phyloP scores from a whole-genome alignment of 257 asterid genomes.

The Phtheirospermum japonicum region DNA sequence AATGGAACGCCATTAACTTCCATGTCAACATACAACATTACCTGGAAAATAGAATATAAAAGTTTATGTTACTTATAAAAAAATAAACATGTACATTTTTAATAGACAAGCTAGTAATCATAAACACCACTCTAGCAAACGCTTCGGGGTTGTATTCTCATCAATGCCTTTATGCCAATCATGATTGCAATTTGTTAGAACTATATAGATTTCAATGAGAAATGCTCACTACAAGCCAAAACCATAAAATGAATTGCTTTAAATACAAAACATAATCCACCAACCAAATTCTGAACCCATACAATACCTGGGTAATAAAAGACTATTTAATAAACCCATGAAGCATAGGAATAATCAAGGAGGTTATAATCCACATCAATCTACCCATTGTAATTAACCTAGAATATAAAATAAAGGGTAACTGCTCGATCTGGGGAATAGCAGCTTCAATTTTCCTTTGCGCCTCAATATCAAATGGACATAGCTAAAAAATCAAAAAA shows the following conservation, averaged over 20 bases:
- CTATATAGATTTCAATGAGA: neutral
- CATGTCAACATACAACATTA: constrained; percentile 98
- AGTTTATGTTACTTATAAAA: constrained; percentile 5
- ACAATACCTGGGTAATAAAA: constrained; percentile 9
- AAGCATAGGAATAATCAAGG: neutral
- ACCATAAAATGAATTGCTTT: neutral
- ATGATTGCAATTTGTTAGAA: constrained; percentile 5
- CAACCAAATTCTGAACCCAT: constrained; percentile 1
- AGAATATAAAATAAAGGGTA: constrained; percentile 14
- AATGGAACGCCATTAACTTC: constrained; percentile 95
- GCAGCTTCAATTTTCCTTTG: constrained; percentile 94
- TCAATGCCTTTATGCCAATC: constrained; percentile 88
- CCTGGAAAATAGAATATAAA: constrained; percentile 44
- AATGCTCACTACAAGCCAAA: neutral
- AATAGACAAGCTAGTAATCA: constrained; percentile 6
- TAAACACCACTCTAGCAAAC: constrained; percentile 91
- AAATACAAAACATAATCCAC: constrained; percentile 2
- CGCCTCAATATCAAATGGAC: constrained; percentile 98
- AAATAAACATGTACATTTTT: neutral
- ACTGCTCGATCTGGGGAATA: constrained; percentile 73
- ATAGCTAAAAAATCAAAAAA: too few species aligned
- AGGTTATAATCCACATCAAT: constrained; percentile 15
- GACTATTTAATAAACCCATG: constrained; percentile 8
- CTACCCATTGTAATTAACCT: constrained; percentile 22
- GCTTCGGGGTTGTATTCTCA: constrained; percentile 96